Base-by-base conservation (phyloP, 78 protist species). In the Dictyostelium capitatum region DNA sequence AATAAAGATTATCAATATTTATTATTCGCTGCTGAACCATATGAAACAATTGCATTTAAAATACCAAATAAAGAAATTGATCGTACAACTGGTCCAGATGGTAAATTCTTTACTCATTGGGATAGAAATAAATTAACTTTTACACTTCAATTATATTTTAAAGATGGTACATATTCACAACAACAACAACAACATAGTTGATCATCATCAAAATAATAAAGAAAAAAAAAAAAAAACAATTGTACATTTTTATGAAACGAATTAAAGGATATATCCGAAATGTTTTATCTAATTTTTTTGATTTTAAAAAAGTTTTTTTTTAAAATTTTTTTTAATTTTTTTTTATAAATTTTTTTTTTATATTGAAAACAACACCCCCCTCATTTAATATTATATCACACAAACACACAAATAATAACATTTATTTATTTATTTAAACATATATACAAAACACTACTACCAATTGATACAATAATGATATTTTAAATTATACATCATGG, bases 11-110 rank as follows among this genome's bases (percentile, higher is more conserved):
- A 64, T 46, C 98, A 96, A 51, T 98, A 98, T 90, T 47, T 99
- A 3, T 80, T 98, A 37, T 94, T 99, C n/a, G 99, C 99, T 2
- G 99, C 99, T 0, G 99, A 98, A 62, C 99, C 99, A 6, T 99
- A 99, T 90, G 99, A 98, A 81, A 98, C 99, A 7, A 96, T 99
- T 43, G 99, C 97, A 30, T 97, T 99, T 93, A 98, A 98, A 93
- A 95, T 99, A 8, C 99, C 99, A 79, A 94, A 94, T 83, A 83
- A 83, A 62, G 90, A 91, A 32, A 91, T 91, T 20, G 95, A 91
- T 77, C 80, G 89, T 41, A 51, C 82, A 6, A 91, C 90, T 25
- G 90, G 90, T 37, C 92, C 92, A 6, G 89, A 82, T 64, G 95
- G 95, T 37, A 91, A 91, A 67, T 81, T 91, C 74, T 91, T 82